phyloP scores from a whole-genome alignment of 163 green algal genomes.

The Smithsoniella earleae region DNA sequence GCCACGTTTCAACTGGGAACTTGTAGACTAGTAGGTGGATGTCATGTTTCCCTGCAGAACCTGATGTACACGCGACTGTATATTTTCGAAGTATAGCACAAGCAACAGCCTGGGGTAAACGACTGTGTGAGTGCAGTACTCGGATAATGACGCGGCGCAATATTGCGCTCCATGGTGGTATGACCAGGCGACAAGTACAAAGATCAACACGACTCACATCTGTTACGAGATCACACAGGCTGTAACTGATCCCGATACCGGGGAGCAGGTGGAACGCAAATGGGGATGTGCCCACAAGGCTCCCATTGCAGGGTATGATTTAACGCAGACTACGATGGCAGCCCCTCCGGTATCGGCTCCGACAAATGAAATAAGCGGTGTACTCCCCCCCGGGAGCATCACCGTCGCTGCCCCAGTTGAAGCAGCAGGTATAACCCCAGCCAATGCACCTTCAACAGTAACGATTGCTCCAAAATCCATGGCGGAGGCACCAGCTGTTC shows the following conservation, averaged over 20 bases:
- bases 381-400: no score
- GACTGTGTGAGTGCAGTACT: conserved; percentile 11
- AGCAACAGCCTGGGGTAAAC: neutral
- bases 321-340: neutral
- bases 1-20: neutral
- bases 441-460: no score
- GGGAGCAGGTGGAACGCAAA: neutral
- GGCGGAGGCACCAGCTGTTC: no score
- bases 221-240: conserved; percentile 21
- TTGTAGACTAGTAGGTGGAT: no score
- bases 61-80: no score
- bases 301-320: neutral
- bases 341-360: no score
- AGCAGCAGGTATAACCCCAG: no score
- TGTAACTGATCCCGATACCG: neutral
- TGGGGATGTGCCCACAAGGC: conserved; percentile 5
- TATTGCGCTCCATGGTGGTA: conserved; percentile 13
- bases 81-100: neutral
- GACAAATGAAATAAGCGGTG: no score
- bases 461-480: no score
- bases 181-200: neutral
- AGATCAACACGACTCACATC: neutral
- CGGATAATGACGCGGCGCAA: conserved; percentile 23
- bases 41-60: no score
- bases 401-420: no score